Percentiles rank a stretch among this genome's conserved stretches.
These are phyloP conservation scores for Xylaria acuta DNA, from an alignment of 495 filamentous ascomycete genomes.

Conservation along the genomic window DNA sequence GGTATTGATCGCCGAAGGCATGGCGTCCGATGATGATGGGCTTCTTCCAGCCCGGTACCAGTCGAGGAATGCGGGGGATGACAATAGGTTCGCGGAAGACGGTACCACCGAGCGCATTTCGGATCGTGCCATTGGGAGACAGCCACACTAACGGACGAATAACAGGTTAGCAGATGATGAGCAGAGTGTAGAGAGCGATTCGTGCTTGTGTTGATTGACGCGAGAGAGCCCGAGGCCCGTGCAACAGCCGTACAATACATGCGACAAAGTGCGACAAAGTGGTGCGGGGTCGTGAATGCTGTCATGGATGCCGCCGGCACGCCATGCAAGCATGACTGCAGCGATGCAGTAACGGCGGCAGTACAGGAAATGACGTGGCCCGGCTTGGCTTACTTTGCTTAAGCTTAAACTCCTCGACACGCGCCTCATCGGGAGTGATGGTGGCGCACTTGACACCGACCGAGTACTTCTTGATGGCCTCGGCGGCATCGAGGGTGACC, in stretches of 20 bases:
- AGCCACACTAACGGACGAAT: conserved; percentile 77
- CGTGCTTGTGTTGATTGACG: neutral
- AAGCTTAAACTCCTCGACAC: conserved; percentile 96
- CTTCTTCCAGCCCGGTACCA: conserved; percentile 96
- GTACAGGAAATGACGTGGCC: neutral
- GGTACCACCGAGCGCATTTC: conserved; percentile 92
- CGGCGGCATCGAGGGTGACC: conserved; percentile 91
- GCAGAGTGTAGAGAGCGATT: neutral
- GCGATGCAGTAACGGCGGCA: neutral
- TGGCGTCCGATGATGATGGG: conserved; percentile 98
- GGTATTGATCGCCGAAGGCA: conserved; percentile 98
- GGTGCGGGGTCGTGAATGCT: neutral
- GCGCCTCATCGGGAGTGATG: conserved; percentile 95
- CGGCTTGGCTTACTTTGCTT: conserved; percentile 78
- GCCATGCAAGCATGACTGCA: conserved; percentile 22
- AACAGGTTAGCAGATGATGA: conserved; percentile 26
- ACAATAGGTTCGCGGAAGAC: conserved; percentile 99
- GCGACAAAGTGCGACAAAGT: neutral
- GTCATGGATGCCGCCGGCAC: conserved; percentile 9
- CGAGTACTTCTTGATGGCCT: conserved; percentile 97
- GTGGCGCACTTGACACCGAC: conserved; percentile 99
- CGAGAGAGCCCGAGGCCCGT: neutral
- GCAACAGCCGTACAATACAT: neutral
- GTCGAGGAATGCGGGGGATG: conserved; percentile 86
- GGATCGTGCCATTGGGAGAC: conserved; percentile 96